Base-by-base conservation (phyloP, 345 rosid species). In the Gossypium ekmanianum region DNA sequence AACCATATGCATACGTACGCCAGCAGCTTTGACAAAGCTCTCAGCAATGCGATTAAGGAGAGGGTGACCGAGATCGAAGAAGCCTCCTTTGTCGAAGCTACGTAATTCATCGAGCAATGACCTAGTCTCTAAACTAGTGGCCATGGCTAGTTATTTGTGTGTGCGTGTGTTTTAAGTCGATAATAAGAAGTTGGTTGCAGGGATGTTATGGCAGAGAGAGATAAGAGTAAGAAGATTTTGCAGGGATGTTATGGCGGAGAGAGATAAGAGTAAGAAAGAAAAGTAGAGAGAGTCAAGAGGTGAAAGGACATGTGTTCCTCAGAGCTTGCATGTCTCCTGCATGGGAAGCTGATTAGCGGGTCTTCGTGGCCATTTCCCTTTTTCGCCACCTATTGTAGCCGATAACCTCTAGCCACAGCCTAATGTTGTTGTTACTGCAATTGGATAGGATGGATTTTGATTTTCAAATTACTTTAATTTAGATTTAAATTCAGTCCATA, bases 31-130 rank as follows among this genome's bases (percentile, higher is more conserved):
- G 67, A 93, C 84, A 80, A 95, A 90, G 83, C 97, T 91, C 50
- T 93, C 92, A 2, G 97, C 91, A 74, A 95, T 74, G 73, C 97
- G 90, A 81, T 95, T 93, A 55, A 93, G 98, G 72, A 95, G 94
- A 82, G 97, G 99, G 78, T 93, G 99, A 41, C 99, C 97, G 34
- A 95, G 85, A 82, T 93, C 98, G 76, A 95, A 85, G 77, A 83
- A 79, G 47, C 88, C 73, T 51, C 87, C 87, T 72, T 90, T 92
- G 51, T 90, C 89, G 63, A 90, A 92, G 55, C 79, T 72, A 71
- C 76, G 84, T 45, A 89, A 65, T 50, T 91, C 97, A 43, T 86
- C 87, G 34, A 88, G 70, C 67, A 88, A 79, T 2, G 86, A 74
- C 22, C 86, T 79, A 5, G 78, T 71, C 69, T 87, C 89, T 76